Evolutionary conservation across 2,329 filamentous ascomycete genomes (phyloP), one percentile per base, ranked within the genome.

Genomic region (Trichoderma sp.): DNA sequence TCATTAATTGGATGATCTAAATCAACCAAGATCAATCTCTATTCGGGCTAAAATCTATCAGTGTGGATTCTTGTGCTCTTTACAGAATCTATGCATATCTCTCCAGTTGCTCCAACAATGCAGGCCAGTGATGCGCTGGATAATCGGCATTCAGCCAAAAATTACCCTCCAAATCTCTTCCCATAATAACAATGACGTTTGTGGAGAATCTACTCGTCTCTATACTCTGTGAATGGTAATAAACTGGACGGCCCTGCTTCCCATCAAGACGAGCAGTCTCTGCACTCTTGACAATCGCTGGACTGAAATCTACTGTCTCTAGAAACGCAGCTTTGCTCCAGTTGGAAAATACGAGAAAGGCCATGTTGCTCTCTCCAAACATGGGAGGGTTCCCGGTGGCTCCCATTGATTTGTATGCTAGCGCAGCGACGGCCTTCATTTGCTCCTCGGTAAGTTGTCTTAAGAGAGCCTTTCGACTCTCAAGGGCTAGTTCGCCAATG

Each of bases 241-340:
- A 74, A 6, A 74, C 63, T 1, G 71, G 71, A 6, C 16, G 62
- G 7, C 62, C 71, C 7, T 63, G 45, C 33, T 35, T 66, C 3
- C 60, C 38, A 16, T 35, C 27, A 9, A 24, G 12, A 1, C 4
- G 45, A 12, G 3, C 35, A n/a, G 18, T 27, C 29, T 64, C 21
- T 9, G 45, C 29, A 1, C 16, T 18, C 31, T 74, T 53, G 31
- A 75, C n/a, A 41, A 63, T 60, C 18, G 73, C 73, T 8, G 73
- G 65, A n/a, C 65, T 50, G 38, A 75, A 75, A 9, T 75, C 73
- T 16, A 67, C 56, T 8, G 59, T 62, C 7, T 75, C 29, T 8
- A 63, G 38, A 64, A 71, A 75, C 6, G 27, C 63, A 7, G 65
- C 73, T 16, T 75, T 75, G 66, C 29, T 71, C 73, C 64, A 75